Percentiles rank a stretch among this genome's conserved stretches.
Evolutionary conservation across 2,329 filamentous ascomycete species (phyloP).

Genomic region (Ceratocystiopsis minuta): DNA sequence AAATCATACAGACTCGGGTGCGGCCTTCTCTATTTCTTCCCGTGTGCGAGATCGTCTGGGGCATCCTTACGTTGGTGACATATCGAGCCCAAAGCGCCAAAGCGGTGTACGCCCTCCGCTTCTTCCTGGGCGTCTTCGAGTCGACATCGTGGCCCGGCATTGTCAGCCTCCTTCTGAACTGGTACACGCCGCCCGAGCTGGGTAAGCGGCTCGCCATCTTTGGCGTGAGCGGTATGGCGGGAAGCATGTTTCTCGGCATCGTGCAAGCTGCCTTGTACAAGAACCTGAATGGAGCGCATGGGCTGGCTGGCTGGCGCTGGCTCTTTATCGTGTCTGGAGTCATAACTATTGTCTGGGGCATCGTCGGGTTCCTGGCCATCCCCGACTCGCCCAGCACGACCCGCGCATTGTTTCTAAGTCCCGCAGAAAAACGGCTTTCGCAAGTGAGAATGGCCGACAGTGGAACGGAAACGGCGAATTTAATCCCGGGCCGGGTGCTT

Average conservation of each 20-base stretch:
- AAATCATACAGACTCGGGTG: not conserved
- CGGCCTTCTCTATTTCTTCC: constrained; percentile 10
- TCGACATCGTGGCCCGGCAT: constrained; percentile 26
- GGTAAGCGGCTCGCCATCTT: constrained; percentile 22
- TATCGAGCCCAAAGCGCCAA: constrained; percentile 23
- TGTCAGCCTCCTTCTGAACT: constrained; percentile 23
- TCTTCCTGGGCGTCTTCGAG: constrained; percentile 26
- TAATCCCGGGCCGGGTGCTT: no score
- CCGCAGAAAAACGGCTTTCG: no score
- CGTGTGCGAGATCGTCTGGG: constrained; percentile 21
- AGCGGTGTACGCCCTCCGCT: constrained; percentile 28
- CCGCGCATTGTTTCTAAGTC: no score
- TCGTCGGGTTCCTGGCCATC: no score
- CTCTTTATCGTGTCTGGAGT: no score
- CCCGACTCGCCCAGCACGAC: no score
- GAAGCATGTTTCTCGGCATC: constrained; percentile 20
- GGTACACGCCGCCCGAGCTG: constrained; percentile 22
- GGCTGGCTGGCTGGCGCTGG: constrained; percentile 41
- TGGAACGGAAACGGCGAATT: no score
- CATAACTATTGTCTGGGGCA: no score
- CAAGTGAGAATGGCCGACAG: no score
- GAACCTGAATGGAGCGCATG: constrained; percentile 16
- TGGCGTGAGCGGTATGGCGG: constrained; percentile 20
- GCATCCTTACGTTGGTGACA: constrained; percentile 13
- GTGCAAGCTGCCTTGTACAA: constrained; percentile 21